Base-by-base conservation (phyloP, 2,329 filamentous ascomycete species). In the Diplocarpon mali region DNA sequence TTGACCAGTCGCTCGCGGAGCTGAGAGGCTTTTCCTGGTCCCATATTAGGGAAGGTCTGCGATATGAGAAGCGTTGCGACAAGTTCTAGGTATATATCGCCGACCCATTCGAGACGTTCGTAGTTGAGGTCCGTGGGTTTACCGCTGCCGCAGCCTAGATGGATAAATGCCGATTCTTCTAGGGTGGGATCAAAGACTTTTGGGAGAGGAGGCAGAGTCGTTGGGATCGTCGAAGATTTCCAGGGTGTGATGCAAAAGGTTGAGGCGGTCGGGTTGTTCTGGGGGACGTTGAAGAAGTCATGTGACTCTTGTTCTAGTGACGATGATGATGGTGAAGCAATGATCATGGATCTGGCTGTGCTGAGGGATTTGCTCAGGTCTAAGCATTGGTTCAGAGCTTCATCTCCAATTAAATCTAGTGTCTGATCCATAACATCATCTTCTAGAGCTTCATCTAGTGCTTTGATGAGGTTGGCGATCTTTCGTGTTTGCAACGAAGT, bases 81-180 rank as follows among this genome's bases (percentile, higher is more conserved):
- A 41, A 88, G 66, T 58, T 93, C 84, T 41, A 94, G 69, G 56
- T 90, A 90, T 15, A 85, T 83, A 61, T 96, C 90, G 6, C 90
- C 90, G 7, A 95, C 71, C 67, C 90, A 88, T 64, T 96, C 90
- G 6, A 95, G 75, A 14, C 78, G 76, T 58, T 95, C 89, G 63
- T 95, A 95, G 57, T 42, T 68, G 7, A 61, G 44, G 34, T 57
- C 54, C n/a, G 48, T 49, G n/a, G 47, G 10, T n/a, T 42, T 50
- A 1, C 52, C 55, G 29, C 24, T 28, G n/a, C 47, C 40, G 14
- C 37, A 42, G 12, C 55, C 57, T 30, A 38, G 66, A 55, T 90
- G 85, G 1, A 75, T 85, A 56, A 89, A 82, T 10, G 78, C 76
- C 13, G 78, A 73, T 20, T 65, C 66, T 54, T 80, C 75, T 14